Conservation (phyloP, 768 basidiomycete species). For the Russula lepida region DNA sequence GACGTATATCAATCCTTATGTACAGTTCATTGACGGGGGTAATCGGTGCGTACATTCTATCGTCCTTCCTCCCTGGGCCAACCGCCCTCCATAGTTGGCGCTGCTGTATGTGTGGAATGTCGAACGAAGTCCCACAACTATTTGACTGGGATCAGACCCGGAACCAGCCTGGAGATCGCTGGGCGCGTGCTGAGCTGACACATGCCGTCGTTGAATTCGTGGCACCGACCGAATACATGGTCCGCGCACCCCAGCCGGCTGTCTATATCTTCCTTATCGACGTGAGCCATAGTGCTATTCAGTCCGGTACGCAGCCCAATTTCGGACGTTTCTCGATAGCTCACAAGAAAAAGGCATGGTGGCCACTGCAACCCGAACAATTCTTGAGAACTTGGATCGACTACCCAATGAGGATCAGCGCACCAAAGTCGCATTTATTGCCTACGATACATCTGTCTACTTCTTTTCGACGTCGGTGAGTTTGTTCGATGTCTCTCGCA, state of each 20-base stretch:
- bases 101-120: slow-evolving; percentile 98
- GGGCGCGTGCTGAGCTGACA: slow-evolving; percentile 90
- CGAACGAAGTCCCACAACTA: slow-evolving; percentile 95
- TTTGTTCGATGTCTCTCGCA: slow-evolving; percentile 18
- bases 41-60: slow-evolving; percentile 52
- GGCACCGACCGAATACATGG: slow-evolving; percentile 99
- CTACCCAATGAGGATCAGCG: slow-evolving; percentile 92
- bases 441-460: slow-evolving; percentile 86
- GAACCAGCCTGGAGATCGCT: slow-evolving; percentile 92
- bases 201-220: slow-evolving; percentile 93
- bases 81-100: slow-evolving; percentile 61
- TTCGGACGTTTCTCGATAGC: neutral
- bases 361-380: slow-evolving; percentile 93
- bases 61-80: neutral
- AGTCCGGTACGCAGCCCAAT: slow-evolving; percentile 55
- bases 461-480: slow-evolving; percentile 90
- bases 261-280: slow-evolving; percentile 97
- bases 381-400: slow-evolving; percentile 89
- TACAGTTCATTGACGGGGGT: slow-evolving; percentile 81
- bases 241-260: slow-evolving; percentile 93
- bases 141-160: slow-evolving; percentile 97
- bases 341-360: slow-evolving; percentile 71
- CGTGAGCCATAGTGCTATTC: slow-evolving; percentile 85
- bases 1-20: slow-evolving; percentile 51
- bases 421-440: slow-evolving; percentile 88